phyloP scores from a whole-genome alignment of 163 green algal species.

The Scenedesmus sp. region DNA sequence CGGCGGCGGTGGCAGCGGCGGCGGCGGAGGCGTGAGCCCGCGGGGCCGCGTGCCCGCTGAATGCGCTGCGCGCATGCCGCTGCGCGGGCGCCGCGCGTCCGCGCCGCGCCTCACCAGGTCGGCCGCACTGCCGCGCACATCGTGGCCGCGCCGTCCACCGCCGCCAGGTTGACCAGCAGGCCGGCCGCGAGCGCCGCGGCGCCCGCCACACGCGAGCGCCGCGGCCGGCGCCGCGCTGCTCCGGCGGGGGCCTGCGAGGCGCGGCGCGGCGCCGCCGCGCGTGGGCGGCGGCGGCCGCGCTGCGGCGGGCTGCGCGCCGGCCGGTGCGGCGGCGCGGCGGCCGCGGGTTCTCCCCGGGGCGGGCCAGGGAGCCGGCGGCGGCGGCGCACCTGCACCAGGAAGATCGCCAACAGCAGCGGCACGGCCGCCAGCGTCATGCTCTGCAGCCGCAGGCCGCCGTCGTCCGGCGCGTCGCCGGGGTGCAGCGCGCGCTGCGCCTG shows the following conservation, averaged over 20 bases:
- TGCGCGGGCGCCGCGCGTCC: no score
- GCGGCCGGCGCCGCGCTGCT: not conserved
- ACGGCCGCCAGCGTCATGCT: not conserved
- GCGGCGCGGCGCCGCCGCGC: no score
- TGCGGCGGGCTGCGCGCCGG: no score
- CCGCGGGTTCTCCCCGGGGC: no score
- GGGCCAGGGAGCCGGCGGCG: not conserved
- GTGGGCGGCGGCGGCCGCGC: no score
- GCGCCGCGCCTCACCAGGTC: slow-evolving; percentile 32
- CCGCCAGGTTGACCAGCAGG: not conserved
- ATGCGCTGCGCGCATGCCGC: no score
- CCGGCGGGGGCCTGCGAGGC: slow-evolving; percentile 9
- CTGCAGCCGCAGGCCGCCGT: not conserved
- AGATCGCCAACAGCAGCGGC: slow-evolving; percentile 1
- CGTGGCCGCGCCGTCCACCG: not conserved
- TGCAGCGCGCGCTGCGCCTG: no score
- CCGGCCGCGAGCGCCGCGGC: not conserved
- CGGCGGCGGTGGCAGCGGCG: no score
- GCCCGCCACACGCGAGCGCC: not conserved
- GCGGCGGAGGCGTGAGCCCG: no score
- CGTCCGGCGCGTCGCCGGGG: no score
- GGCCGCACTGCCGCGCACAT: slow-evolving; percentile 8
- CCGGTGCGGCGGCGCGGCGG: no score
- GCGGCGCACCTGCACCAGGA: slow-evolving; percentile 2
- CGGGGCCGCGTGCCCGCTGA: no score